Evolutionary conservation across 352 stramenopile genomes (phyloP).

Genomic region (Phytophthora kernoviae): DNA sequence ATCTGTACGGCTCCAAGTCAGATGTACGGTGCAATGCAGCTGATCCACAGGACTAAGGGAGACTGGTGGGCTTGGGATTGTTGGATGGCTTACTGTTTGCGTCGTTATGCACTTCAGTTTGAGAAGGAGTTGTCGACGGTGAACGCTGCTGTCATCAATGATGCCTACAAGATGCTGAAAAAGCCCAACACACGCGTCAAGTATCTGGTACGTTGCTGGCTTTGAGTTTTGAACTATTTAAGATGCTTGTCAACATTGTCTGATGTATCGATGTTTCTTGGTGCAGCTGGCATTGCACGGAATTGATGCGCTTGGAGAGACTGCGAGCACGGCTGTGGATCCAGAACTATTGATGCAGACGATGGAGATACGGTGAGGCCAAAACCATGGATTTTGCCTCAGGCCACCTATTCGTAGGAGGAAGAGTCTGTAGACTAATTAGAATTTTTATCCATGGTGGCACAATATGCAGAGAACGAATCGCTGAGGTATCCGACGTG

Average conservation of each 20-base stretch:
- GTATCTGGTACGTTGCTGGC: conserved; percentile 62
- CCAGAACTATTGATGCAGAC: conserved; percentile 81
- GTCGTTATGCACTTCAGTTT: conserved; percentile 43
- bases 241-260: not conserved
- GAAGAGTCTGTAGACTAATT: not conserved
- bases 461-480: conserved; percentile 57
- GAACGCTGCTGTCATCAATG: conserved; percentile 83
- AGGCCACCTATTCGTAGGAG: not conserved
- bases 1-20: conserved; percentile 87
- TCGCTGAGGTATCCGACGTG: conserved; percentile 59
- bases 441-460: not conserved
- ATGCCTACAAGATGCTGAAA: conserved; percentile 90
- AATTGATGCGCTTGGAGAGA: conserved; percentile 82
- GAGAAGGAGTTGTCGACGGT: conserved; percentile 80
- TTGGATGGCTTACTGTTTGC: conserved; percentile 1
- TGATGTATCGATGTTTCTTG: conserved; percentile 8
- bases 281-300: conserved; percentile 75
- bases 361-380: conserved; percentile 79
- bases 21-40: conserved; percentile 43
- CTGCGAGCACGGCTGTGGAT: conserved; percentile 75
- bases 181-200: conserved; percentile 85
- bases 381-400: not conserved
- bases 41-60: not conserved
- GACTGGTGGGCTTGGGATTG: not conserved
- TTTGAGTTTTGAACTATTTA: not conserved